phyloP scores from a whole-genome alignment of 768 basidiomycete genomes.

The Phallus indusiatus region DNA sequence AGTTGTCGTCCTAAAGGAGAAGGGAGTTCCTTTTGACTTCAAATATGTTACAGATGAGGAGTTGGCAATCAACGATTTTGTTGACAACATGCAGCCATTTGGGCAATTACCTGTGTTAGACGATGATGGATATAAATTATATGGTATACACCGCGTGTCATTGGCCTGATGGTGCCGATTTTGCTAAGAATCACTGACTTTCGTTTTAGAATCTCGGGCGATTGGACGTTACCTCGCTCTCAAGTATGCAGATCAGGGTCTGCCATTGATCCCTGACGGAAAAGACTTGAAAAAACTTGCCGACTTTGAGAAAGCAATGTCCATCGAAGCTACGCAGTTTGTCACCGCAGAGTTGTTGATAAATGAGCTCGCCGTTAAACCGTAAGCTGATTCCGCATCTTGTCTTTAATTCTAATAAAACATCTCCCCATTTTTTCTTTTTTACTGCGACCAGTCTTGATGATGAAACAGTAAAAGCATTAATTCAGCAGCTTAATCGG shows the following conservation, averaged over 20 bases:
- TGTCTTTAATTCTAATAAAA: not conserved
- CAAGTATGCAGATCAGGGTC: slow-evolving; percentile 13
- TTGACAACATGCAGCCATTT: not conserved
- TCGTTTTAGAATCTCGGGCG: not conserved
- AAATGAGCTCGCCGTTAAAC: not conserved
- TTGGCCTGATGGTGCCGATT: too few species aligned
- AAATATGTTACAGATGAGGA: slow-evolving; percentile 24
- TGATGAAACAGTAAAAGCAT: not conserved
- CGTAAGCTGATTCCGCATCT: not conserved
- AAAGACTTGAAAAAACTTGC: slow-evolving; percentile 11
- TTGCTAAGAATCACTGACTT: too few species aligned
- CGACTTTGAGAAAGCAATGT: slow-evolving; percentile 23
- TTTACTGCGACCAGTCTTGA: not conserved
- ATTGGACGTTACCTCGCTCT: slow-evolving; percentile 10
- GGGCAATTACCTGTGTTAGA: not conserved
- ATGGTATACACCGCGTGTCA: not conserved
- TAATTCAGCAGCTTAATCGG: slow-evolving; percentile 19
- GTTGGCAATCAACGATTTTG: not conserved
- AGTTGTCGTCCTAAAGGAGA: slow-evolving; percentile 42
- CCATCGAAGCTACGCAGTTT: not conserved
- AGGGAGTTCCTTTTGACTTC: slow-evolving; percentile 38
- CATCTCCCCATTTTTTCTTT: too few species aligned
- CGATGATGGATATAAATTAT: slow-evolving; percentile 12
- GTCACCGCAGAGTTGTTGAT: not conserved
- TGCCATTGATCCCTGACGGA: slow-evolving; percentile 6